Percentiles rank a stretch among this genome's conserved stretches.
Conservation (phyloP, 2,329 filamentous ascomycete species). For the Pseudogymnoascus sp. region DNA sequence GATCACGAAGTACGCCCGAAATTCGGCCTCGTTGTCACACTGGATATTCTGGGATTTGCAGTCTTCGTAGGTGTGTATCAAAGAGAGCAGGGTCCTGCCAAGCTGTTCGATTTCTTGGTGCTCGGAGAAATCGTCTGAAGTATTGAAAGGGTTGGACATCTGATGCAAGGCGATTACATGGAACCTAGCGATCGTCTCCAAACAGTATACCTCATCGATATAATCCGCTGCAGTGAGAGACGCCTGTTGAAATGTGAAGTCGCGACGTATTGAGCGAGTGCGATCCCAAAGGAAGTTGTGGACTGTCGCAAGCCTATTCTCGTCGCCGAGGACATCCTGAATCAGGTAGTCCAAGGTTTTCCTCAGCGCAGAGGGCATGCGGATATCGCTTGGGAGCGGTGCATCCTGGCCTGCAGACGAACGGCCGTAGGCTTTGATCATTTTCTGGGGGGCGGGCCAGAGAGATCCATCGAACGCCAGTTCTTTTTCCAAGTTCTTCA, state of each 20-base stretch:
- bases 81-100: conserved; percentile 55
- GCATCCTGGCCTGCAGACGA: conserved; percentile 63
- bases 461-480: conserved; percentile 31
- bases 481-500: conserved; percentile 49
- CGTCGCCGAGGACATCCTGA: conserved; percentile 48
- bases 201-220: conserved; percentile 52
- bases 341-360: conserved; percentile 58
- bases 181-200: conserved; percentile 60
- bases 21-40: conserved; percentile 59
- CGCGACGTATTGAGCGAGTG: conserved; percentile 58
- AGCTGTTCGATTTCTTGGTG: conserved; percentile 64
- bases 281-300: conserved; percentile 64
- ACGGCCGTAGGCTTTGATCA: conserved; percentile 61
- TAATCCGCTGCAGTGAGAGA: conserved; percentile 45
- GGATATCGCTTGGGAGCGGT: conserved; percentile 60
- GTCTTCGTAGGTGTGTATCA: conserved; percentile 61
- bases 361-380: conserved; percentile 51
- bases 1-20: conserved; percentile 57
- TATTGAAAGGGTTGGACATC: conserved; percentile 49
- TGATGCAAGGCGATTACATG: conserved; percentile 60
- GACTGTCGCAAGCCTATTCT: conserved; percentile 46
- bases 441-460: conserved; percentile 44
- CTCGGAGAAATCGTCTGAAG: conserved; percentile 54
- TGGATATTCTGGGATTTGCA: conserved; percentile 50
- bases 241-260: conserved; percentile 59